phyloP scores from a whole-genome alignment of 1,139 yeast species.

The Candida freyschussii region DNA sequence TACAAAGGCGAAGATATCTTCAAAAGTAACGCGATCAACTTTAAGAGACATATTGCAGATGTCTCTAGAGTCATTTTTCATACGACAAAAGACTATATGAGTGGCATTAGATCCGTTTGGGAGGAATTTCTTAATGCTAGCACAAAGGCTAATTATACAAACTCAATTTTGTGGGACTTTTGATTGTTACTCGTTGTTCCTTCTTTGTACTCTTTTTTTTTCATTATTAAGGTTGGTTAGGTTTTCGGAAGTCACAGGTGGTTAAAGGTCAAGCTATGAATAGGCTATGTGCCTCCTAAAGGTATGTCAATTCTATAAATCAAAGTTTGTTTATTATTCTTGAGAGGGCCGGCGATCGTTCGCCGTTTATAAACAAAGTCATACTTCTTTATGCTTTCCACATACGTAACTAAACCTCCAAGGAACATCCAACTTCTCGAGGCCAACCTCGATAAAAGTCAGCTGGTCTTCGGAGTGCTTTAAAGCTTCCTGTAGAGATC shows the following conservation, averaged over 20 bases:
- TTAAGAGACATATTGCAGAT: conserved; percentile 7
- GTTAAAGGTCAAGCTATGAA: too few relatives aligned
- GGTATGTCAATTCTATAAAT: too few relatives aligned
- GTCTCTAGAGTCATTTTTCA: conserved; percentile 10
- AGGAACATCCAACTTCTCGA: conserved; percentile 60
- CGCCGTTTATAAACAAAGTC: too few relatives aligned
- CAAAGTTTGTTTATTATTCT: too few relatives aligned
- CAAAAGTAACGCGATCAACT: conserved; percentile 2
- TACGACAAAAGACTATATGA: conserved; percentile 5
- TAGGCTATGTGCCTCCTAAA: too few relatives aligned
- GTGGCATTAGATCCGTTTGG: conserved; percentile 6
- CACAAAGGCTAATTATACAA: conserved; percentile 5
- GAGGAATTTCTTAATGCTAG: conserved; percentile 5
- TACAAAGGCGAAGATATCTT: conserved; percentile 1
- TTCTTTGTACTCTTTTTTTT: background rate
- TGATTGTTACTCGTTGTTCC: conserved; percentile 19
- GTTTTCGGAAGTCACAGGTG: background rate
- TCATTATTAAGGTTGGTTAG: background rate
- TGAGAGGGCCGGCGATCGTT: too few relatives aligned
- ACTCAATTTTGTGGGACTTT: conserved; percentile 17
- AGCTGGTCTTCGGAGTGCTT: conserved; percentile 31
- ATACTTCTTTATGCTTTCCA: conserved; percentile 5
- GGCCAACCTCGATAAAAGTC: conserved; percentile 52
- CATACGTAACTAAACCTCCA: conserved; percentile 38
- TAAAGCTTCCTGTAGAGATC: conserved; percentile 36